phyloP scores from a whole-genome alignment of 352 stramenopile species.

The Thraustochytrium sp. region DNA sequence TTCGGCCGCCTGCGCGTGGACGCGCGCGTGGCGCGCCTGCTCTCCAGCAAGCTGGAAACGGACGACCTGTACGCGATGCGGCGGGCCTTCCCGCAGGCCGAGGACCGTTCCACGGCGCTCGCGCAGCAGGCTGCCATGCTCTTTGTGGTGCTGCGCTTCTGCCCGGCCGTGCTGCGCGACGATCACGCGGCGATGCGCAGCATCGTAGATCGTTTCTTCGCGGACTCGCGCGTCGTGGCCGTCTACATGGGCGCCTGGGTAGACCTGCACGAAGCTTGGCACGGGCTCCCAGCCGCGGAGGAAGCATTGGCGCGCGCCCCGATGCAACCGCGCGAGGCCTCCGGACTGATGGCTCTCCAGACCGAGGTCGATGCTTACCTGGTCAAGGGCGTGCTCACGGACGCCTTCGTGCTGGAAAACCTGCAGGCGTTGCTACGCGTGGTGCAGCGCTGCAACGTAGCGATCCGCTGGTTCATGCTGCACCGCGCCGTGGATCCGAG shows the following conservation, averaged over 20 bases:
- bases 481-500: slow-evolving; percentile 63
- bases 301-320: slow-evolving; percentile 72
- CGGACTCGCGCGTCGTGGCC: slow-evolving; percentile 89
- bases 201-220: slow-evolving; percentile 90
- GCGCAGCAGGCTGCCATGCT: slow-evolving; percentile 84
- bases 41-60: slow-evolving; percentile 84
- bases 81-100: slow-evolving; percentile 80
- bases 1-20: slow-evolving; percentile 55
- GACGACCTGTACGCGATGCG: slow-evolving; percentile 88
- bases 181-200: slow-evolving; percentile 71
- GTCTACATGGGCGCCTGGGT: slow-evolving; percentile 84
- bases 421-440: slow-evolving; percentile 78
- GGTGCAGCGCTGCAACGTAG: slow-evolving; percentile 82
- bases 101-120: slow-evolving; percentile 80
- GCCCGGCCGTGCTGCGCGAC: slow-evolving; percentile 68
- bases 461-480: slow-evolving; percentile 84
- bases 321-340: slow-evolving; percentile 74
- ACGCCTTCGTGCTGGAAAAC: slow-evolving; percentile 87
- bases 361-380: slow-evolving; percentile 81
- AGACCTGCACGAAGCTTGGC: slow-evolving; percentile 85
- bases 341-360: slow-evolving; percentile 73
- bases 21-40: slow-evolving; percentile 71
- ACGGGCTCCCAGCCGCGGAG: slow-evolving; percentile 72
- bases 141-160: slow-evolving; percentile 90
- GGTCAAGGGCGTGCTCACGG: slow-evolving; percentile 78